Evolutionary conservation across 2,329 filamentous ascomycete genomes (phyloP).

Genomic region (Sporothrix inflata): DNA sequence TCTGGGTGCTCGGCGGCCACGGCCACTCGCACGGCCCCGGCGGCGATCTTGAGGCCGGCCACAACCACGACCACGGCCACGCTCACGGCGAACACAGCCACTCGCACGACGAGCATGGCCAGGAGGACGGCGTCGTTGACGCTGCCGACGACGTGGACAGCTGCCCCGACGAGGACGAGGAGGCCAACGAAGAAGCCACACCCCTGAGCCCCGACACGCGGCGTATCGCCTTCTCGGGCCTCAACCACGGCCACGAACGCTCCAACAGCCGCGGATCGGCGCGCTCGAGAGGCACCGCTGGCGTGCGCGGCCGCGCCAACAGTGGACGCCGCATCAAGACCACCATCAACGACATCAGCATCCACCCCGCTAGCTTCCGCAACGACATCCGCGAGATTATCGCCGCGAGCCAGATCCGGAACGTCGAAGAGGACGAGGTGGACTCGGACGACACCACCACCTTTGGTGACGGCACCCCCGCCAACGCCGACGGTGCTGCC

Average conservation of each 20-base stretch:
- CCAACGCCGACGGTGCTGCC: constrained; percentile 33
- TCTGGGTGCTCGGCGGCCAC: constrained; percentile 91
- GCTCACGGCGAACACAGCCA: constrained; percentile 36
- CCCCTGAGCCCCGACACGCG: constrained; percentile 43
- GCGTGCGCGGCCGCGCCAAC: constrained; percentile 51
- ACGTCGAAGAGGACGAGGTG: constrained; percentile 55
- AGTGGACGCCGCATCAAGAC: constrained; percentile 59
- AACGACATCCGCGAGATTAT: constrained; percentile 83
- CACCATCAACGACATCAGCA: constrained; percentile 73
- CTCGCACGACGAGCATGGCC: constrained; percentile 30
- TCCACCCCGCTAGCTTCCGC: constrained; percentile 87
- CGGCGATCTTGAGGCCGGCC: constrained; percentile 46
- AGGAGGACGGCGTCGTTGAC: constrained; percentile 49
- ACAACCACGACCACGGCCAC: constrained; percentile 48
- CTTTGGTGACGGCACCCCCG: constrained; percentile 32
- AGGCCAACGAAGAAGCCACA: constrained; percentile 40
- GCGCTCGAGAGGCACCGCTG: constrained; percentile 43
- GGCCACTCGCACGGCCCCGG: constrained; percentile 75
- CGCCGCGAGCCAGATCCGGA: constrained; percentile 69
- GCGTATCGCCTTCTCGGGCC: constrained; percentile 47
- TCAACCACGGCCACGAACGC: constrained; percentile 32
- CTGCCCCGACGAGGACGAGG: constrained; percentile 58
- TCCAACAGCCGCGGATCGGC: constrained; percentile 36
- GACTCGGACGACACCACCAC: constrained; percentile 51
- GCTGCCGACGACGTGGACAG: constrained; percentile 46